Conservation (phyloP, 2,329 filamentous ascomycete species). For the Fusarium tanahbumbuense region DNA sequence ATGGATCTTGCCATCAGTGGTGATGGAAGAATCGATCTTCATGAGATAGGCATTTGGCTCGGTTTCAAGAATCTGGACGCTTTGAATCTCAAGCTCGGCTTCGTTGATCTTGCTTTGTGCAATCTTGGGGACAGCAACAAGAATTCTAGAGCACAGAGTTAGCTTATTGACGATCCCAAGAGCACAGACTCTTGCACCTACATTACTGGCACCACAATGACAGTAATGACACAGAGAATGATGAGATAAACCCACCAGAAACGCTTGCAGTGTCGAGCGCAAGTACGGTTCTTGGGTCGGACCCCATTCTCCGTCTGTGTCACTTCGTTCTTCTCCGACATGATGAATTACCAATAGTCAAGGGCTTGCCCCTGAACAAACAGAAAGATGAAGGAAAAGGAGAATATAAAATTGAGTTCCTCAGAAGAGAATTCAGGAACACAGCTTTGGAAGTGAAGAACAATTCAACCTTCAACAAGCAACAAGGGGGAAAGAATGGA, state of each 20-base stretch:
- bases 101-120: conserved; percentile 67
- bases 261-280: conserved; percentile 61
- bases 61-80: conserved; percentile 62
- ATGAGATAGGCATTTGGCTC: conserved; percentile 59
- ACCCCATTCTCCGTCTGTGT: conserved; percentile 52
- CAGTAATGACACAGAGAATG: conserved; percentile 59
- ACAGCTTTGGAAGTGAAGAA: conserved; percentile 19
- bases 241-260: conserved; percentile 73
- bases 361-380: not conserved
- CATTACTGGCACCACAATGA: conserved; percentile 69
- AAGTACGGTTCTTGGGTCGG: conserved; percentile 53
- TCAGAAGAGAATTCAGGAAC: conserved; percentile 9
- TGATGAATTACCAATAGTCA: conserved; percentile 33
- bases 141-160: conserved; percentile 57
- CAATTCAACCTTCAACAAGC: conserved; percentile 30
- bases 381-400: not conserved
- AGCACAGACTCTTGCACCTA: conserved; percentile 55
- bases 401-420: not conserved
- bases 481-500: conserved; percentile 1
- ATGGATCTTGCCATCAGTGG: conserved; percentile 62
- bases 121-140: conserved; percentile 67
- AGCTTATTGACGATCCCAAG: conserved; percentile 1
- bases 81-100: conserved; percentile 63
- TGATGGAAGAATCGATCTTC: conserved; percentile 67
- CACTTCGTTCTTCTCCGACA: conserved; percentile 55